phyloP scores from a whole-genome alignment of 164 flowering plant species.

The Sextonia rubra region DNA sequence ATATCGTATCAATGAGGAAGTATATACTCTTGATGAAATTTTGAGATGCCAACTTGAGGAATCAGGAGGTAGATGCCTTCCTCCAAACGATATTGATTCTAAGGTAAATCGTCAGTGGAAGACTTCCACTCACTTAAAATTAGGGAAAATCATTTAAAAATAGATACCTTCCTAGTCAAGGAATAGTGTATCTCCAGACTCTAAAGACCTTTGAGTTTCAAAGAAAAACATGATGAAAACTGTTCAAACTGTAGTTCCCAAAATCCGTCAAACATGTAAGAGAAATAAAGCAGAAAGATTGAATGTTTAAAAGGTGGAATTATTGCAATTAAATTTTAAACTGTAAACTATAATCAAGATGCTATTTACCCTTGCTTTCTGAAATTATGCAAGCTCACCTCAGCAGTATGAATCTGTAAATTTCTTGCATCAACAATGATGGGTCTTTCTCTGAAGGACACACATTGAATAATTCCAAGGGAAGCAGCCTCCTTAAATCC shows the following conservation, averaged over 20 bases:
- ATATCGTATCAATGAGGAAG: no score
- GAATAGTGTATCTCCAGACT: no score
- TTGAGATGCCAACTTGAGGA: no score
- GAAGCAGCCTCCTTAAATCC: constrained; percentile 81
- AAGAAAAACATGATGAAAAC: no score
- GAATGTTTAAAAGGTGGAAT: neutral
- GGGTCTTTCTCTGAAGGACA: constrained; percentile 59
- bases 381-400: constrained; percentile 39
- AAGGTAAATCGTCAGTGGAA: no score
- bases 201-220: no score
- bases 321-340: neutral
- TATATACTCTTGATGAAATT: no score
- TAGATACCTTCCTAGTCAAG: no score
- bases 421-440: constrained; percentile 58
- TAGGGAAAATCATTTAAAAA: no score
- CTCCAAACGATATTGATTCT: no score
- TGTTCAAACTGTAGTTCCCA: neutral
- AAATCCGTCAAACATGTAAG: neutral
- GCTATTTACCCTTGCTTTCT: neutral
- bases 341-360: neutral
- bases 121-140: no score
- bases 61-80: no score
- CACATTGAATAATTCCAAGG: constrained; percentile 63
- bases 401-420: constrained; percentile 44
- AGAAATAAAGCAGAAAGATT: neutral